Percentiles rank a stretch among this genome's conserved stretches.
These are phyloP conservation scores for Dactylonectria macrodidyma DNA, from an alignment of 2,329 filamentous ascomycete genomes.

Conservation along the genomic window DNA sequence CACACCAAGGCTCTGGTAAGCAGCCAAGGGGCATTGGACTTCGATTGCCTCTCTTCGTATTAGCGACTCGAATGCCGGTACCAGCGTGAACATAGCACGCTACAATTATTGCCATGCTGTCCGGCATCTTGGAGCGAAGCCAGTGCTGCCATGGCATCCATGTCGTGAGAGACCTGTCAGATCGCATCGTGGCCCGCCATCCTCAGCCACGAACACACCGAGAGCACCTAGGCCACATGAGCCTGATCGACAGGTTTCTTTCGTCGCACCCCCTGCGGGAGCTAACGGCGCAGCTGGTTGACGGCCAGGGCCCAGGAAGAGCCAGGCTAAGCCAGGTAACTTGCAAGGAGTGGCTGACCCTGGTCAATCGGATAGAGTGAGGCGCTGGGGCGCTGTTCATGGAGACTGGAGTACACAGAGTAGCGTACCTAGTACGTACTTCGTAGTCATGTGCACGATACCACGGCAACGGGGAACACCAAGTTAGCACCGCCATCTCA, in stretches of 20 bases:
- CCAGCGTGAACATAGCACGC: too few species aligned
- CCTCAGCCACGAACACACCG: constrained; percentile 13
- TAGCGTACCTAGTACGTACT: not conserved
- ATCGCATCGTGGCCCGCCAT: constrained; percentile 15
- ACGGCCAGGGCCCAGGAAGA: constrained; percentile 18
- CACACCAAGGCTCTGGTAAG: constrained; percentile 2
- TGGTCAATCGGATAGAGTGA: constrained; percentile 23
- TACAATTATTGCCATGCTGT: not conserved
- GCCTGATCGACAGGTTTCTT: constrained; percentile 24
- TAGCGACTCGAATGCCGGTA: not conserved
- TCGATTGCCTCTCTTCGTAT: constrained; percentile 5
- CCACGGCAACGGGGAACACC: not conserved
- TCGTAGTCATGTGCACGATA: not conserved
- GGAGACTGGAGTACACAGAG: not conserved
- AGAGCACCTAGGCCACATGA: constrained; percentile 11
- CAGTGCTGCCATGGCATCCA: not conserved
- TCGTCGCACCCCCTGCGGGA: constrained; percentile 27
- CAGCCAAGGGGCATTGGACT: constrained; percentile 9
- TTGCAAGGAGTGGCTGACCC: not conserved
- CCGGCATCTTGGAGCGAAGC: not conserved
- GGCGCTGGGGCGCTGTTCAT: constrained; percentile 10
- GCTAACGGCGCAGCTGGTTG: constrained; percentile 26
- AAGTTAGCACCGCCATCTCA: not conserved
- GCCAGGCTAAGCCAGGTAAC: not conserved
- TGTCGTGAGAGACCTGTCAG: constrained; percentile 16